Percentiles rank a stretch among this genome's conserved stretches.
phyloP scores from a whole-genome alignment of 164 flowering plant genomes.

The Umbilicus rupestris region DNA sequence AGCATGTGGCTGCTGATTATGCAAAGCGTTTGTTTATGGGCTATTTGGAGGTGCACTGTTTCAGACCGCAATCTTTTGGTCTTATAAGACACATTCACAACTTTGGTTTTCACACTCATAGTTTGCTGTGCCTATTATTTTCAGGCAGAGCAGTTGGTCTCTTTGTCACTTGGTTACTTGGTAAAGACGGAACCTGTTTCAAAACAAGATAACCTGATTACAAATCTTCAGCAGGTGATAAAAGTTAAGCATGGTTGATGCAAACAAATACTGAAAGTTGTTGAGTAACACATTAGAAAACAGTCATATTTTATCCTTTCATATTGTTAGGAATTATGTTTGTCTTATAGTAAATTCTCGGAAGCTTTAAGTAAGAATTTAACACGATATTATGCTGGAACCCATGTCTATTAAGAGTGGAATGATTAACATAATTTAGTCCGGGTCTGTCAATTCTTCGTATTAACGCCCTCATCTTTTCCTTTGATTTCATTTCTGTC shows the following conservation, averaged over 20 bases:
- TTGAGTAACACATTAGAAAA: not conserved
- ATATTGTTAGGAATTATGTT: not conserved
- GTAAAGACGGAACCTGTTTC: slow-evolving; percentile 13
- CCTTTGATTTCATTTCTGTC: not conserved
- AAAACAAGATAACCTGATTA: slow-evolving; percentile 13
- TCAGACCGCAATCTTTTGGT: not conserved
- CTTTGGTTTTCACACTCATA: not conserved
- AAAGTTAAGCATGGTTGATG: not conserved
- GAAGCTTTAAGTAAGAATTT: not conserved
- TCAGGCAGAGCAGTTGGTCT: slow-evolving; percentile 33
- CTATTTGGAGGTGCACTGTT: slow-evolving; percentile 46
- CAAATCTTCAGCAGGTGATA: slow-evolving; percentile 35
- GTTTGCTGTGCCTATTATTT: not conserved
- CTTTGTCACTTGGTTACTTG: slow-evolving; percentile 33
- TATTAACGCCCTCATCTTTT: no score
- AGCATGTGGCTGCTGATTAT: slow-evolving; percentile 94
- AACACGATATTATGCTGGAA: no score
- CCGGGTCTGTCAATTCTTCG: no score
- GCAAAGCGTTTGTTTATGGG: slow-evolving; percentile 76
- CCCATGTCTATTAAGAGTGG: no score
- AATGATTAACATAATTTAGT: not conserved
- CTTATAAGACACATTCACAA: not conserved
- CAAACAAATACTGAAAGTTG: not conserved
- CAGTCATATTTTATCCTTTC: not conserved
- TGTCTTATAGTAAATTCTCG: not conserved